phyloP scores from a whole-genome alignment of 441 rosid genomes.

The Isatis lusitanica region DNA sequence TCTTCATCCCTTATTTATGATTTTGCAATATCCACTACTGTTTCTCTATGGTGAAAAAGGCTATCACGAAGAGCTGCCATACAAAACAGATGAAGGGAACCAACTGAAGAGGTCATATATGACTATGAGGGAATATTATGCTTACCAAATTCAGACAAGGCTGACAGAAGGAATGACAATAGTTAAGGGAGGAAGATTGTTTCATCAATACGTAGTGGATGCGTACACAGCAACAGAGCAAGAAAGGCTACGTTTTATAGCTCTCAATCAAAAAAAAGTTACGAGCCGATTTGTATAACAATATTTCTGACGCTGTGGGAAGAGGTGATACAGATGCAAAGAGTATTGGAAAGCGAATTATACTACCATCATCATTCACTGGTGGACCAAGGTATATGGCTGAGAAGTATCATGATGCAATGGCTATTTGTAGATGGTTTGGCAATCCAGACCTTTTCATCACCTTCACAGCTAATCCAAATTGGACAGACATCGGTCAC shows the following conservation, averaged over 20 bases:
- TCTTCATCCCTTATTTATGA: neutral
- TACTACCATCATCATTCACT: neutral
- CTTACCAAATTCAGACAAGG: too few species aligned
- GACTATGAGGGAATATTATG: too few species aligned
- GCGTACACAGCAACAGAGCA: neutral
- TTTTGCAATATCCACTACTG: too few species aligned
- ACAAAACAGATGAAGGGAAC: too few species aligned
- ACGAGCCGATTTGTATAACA: neutral
- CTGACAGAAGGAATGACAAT: too few species aligned
- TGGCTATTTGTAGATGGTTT: neutral
- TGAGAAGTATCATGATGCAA: neutral
- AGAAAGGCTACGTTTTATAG: neutral
- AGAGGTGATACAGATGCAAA: neutral
- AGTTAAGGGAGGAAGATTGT: neutral
- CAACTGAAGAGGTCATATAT: too few species aligned
- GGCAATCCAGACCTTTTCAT: neutral
- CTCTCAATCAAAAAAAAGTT: neutral
- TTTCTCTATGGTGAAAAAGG: too few species aligned
- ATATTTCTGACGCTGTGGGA: neutral
- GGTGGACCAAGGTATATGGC: neutral
- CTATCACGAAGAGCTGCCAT: too few species aligned
- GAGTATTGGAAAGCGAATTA: neutral
- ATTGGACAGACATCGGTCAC: neutral
- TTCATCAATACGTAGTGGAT: neutral
- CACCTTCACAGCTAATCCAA: neutral